Evolutionary conservation across 148 eudicot species (phyloP).

Genomic region (Tetragonia tetragonoides): DNA sequence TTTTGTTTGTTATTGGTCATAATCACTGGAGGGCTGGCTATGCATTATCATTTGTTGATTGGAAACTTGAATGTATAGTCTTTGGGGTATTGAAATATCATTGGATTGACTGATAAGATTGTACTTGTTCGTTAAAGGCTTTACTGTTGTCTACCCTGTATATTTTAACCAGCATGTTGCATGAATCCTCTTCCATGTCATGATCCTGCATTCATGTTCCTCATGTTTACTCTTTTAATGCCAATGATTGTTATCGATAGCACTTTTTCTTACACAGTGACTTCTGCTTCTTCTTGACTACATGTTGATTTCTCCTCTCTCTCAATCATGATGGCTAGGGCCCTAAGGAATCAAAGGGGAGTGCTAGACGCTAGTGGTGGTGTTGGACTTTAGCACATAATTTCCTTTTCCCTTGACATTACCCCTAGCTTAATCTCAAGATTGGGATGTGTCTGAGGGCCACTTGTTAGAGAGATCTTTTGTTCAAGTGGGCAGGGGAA

Average conservation of each 20-base stretch:
- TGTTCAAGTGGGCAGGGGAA: background rate
- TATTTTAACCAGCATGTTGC: background rate
- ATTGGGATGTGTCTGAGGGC: background rate
- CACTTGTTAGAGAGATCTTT: background rate
- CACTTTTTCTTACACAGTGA: background rate
- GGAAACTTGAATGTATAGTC: background rate
- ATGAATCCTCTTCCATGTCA: background rate
- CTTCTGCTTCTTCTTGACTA: background rate
- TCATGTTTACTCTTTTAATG: background rate
- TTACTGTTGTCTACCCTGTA: background rate
- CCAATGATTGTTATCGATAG: background rate
- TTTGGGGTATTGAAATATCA: background rate
- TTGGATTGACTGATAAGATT: background rate
- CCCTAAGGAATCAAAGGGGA: background rate
- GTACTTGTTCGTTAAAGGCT: background rate
- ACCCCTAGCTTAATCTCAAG: background rate
- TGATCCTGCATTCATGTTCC: background rate
- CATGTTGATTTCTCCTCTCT: background rate
- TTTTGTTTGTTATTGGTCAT: background rate
- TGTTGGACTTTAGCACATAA: background rate
- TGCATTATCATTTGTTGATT: background rate
- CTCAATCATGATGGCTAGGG: background rate
- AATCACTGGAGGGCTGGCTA: background rate
- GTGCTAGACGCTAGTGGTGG: background rate
- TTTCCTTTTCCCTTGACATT: background rate